Base-by-base conservation (phyloP, 306 rosid genomes). In the Delonix regia region DNA sequence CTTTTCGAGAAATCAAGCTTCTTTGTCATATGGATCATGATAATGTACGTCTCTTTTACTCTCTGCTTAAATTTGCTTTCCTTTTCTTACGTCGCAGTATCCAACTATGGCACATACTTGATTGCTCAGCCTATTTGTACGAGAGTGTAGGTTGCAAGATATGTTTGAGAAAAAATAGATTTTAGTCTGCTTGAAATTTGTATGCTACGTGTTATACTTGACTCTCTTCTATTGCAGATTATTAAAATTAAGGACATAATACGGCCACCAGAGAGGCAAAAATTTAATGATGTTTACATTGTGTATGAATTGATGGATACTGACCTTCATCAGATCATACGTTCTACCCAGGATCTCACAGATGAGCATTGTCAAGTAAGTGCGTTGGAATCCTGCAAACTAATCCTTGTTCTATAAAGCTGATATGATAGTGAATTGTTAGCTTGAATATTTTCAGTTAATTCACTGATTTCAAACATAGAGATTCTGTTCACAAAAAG, bases 341-440 rank as follows among this genome's bases (percentile, higher is more conserved):
- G 87, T 71, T 95, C 99, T 75, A 85, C 21, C 80, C 98, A 95
- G 89, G 82, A 82, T 81, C 88, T 95, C 56, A 86, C 97, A 0
- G 97, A 95, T 83, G 99, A 95, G 78, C 99, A 95, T 77, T 92
- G 97, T 48, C 98, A 95, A 91, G 99, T 89, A 38, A 81, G 59
- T 55, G 52, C 30, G 56, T 45, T 67, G 39, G 41, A 39, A 21
- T 51, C 11, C 47, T 47, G 52, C 33, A n/a, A 25, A 9, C 4
- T 48, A 49, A 64, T 49, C 30, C 24, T 52, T 47, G 15, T 41
- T 19, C 16, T 7, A 22, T 42, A 27, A 25, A 27, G 5, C 27
- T 42, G 24, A 27, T 49, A 4, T 69, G 59, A 47, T 45, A 9
- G 9, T 27, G 65, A 1, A 25, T 25, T 44, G 1, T 30, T 45